Evolutionary conservation across 83 land plant genomes (phyloP), one percentile per base, ranked within the genome.

Genomic region (Diphasiastrum complanatum): DNA sequence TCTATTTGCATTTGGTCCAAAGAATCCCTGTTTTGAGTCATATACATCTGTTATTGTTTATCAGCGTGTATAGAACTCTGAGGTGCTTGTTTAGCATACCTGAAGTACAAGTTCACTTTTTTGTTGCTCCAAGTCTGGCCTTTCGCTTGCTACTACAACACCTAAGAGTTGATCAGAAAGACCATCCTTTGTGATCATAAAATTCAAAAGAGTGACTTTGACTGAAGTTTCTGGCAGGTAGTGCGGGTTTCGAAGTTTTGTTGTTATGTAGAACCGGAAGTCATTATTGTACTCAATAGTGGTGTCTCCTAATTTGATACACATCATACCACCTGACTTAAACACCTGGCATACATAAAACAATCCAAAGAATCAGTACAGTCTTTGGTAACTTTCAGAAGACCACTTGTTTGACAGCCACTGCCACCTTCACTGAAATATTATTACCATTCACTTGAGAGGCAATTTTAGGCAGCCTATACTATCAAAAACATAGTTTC

Each of bases 151-250:
- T 10, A 75, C 78, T 0, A 75, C 78, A 23, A 75, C 78, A 19
- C 78, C 74, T 11, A 75, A 27, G 14, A 75, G 78, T 47, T 75
- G 78, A 56, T 75, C 74, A 27, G 74, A 62, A 16, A 75, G 49
- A 16, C 78, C 78, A 46, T 75, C 78, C 55, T 75, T 75, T 2
- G 78, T 75, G 48, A 75, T 75, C 78, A 75, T 75, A 35, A 75
- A 75, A 40, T 75, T 75, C 11, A 75, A 34, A n/a, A 75, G 47
- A 12, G 78, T 63, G 16, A 75, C 78, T 32, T 75, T 75, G 0
- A 75, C 78, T 0, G 73, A 62, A 23, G 78, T 75, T 41, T 75
- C 78, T 28, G 78, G 78, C 11, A 75, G 65, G 41, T 75, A 75
- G 48, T 75, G 78, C 31, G 78, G 78, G 28, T 75, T 75, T 1